These are phyloP conservation scores for Diversispora epigaea DNA, from an alignment of 192 early-diverging fungal genomes.

Conservation along the genomic window DNA sequence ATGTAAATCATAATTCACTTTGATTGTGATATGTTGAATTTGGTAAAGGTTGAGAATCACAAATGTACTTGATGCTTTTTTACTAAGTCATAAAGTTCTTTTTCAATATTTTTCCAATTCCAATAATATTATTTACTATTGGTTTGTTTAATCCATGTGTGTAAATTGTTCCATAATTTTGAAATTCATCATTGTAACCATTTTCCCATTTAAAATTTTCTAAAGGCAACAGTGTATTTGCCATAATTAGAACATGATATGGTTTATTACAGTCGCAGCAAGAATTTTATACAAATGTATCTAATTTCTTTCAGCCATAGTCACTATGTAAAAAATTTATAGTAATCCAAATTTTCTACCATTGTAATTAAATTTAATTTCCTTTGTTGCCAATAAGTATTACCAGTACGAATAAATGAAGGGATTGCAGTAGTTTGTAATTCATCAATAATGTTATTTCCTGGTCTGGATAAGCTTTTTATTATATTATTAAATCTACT, in stretches of 20 bases:
- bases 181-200: too few relatives aligned
- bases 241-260: neutral
- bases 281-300: neutral
- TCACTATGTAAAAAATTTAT: neutral
- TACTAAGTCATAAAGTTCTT: too few relatives aligned
- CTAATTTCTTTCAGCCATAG: neutral
- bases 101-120: too few relatives aligned
- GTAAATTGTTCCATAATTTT: too few relatives aligned
- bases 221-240: too few relatives aligned
- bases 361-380: neutral
- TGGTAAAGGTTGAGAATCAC: neutral
- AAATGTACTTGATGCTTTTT: neutral
- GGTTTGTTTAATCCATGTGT: too few relatives aligned
- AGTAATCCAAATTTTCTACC: neutral
- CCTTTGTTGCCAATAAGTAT: neutral
- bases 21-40: neutral
- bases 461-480: neutral
- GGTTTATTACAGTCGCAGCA: neutral
- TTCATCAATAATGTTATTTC: neutral
- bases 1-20: neutral
- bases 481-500: neutral
- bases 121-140: too few relatives aligned
- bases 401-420: neutral
- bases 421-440: neutral
- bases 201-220: neutral